Conservation (phyloP, 768 basidiomycete species). For the Trametes punicea region DNA sequence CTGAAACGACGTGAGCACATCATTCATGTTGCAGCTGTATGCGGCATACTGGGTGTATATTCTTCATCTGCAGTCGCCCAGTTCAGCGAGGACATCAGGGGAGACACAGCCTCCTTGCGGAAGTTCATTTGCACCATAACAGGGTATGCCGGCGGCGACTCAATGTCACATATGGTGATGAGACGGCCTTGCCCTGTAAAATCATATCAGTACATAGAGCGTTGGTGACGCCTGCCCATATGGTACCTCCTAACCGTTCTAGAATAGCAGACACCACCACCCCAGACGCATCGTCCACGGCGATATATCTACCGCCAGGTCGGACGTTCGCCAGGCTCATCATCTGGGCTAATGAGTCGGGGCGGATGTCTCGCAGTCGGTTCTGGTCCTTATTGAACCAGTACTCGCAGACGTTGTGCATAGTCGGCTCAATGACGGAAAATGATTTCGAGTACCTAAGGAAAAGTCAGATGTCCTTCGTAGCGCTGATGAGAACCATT, state of each 20-base stretch:
- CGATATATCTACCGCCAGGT: slow-evolving; percentile 84
- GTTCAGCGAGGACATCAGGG: slow-evolving; percentile 68
- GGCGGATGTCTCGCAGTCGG: slow-evolving; percentile 78
- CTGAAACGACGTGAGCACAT: slow-evolving; percentile 32
- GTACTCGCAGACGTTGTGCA: slow-evolving; percentile 85
- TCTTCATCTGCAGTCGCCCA: slow-evolving; percentile 87
- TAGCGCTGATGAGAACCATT: neutral
- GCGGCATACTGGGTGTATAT: slow-evolving; percentile 58
- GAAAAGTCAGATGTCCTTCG: neutral
- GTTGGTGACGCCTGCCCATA: no score
- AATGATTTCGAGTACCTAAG: slow-evolving; percentile 83
- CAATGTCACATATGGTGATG: slow-evolving; percentile 82
- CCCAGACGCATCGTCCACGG: slow-evolving; percentile 91
- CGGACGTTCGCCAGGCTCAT: slow-evolving; percentile 78
- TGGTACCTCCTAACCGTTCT: slow-evolving; percentile 88
- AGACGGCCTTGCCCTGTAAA: slow-evolving; percentile 70
- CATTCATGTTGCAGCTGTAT: neutral
- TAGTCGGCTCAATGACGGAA: slow-evolving; percentile 81
- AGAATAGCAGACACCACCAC: slow-evolving; percentile 80
- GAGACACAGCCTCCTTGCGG: slow-evolving; percentile 45
- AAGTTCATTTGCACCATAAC: slow-evolving; percentile 87
- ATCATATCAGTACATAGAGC: neutral
- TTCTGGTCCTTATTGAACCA: slow-evolving; percentile 84
- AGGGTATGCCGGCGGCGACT: slow-evolving; percentile 91
- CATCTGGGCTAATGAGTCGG: slow-evolving; percentile 87